Evolutionary conservation across 106 monocot species (phyloP), one percentile per base, ranked within the genome.

Genomic region (Dioscorea dumetorum): DNA sequence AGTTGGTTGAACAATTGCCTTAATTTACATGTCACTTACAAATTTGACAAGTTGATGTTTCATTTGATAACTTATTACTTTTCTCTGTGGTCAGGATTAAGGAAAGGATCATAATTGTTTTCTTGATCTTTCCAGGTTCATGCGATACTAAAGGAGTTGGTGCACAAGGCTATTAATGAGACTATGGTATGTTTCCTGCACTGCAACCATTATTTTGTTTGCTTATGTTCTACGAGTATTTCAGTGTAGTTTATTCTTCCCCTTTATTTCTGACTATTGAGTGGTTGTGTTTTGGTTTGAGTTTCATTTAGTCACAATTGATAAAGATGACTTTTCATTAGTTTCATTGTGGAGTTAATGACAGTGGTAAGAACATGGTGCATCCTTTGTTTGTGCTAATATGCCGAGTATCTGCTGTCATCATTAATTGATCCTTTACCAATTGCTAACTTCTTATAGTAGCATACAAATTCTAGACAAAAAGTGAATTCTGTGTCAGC

Each of bases 141-240:
- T 70, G 48, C 80, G 48, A 64, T 80, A 34, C 65, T 80, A 50
- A 80, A 80, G 66, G 80, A 80, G 16, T 51, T 80, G 14, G 48
- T 80, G 12, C 80, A 75, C 57, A 80, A 80, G 59, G 80, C 80
- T 52, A 67, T 80, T 16, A 75, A 50, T 23, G 74, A 74, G 52
- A 80, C 80, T 49, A 49, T 57, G n/a, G 80, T 80, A 80, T 8
- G 80, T 59, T 72, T 64, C 24, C 23, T 32, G 17, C 63, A 28
- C 9, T n/a, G 4, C 19, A 56, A 18, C 54, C 54, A 5, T 18
- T 56, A 0, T 56, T 5, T 56, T 18, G n/a, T 5, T 16, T 56
- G 15, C 18, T 56, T 56, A 9, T 56, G 2, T 56, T 19, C 54
- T 15, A 56, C 15, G 3, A 56, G 4, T 56, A 18, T 56, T 56